Evolutionary conservation across 805 yeast species (phyloP).

Genomic region (Metschnikowia hibisci): DNA sequence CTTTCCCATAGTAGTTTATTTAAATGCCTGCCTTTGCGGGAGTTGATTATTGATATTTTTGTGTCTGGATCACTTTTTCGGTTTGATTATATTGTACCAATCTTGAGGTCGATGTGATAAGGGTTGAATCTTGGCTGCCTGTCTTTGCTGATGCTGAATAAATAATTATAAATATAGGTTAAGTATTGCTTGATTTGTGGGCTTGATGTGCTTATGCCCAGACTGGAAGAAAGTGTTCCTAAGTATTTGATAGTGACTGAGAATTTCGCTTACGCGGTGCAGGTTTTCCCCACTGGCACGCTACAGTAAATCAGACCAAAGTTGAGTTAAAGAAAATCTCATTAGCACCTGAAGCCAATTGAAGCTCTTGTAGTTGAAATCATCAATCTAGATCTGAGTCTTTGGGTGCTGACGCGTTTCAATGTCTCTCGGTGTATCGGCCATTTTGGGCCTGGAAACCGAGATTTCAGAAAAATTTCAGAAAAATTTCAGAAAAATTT

Average conservation of each 20-base stretch:
- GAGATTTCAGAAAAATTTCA: too few species aligned
- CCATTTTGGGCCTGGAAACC: not conserved
- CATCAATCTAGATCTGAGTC: not conserved
- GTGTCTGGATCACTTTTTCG: too few species aligned
- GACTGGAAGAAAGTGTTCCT: too few species aligned
- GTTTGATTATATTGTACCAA: too few species aligned
- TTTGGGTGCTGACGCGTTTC: not conserved
- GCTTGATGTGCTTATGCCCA: too few species aligned
- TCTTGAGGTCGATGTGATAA: too few species aligned
- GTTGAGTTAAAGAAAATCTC: not conserved
- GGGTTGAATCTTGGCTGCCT: too few species aligned
- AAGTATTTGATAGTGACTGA: slow-evolving; percentile 1
- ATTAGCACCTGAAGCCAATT: too few species aligned
- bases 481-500: too few species aligned
- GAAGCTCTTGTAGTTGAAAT: not conserved
- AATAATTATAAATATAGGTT: too few species aligned
- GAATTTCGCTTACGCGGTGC: slow-evolving; percentile 3
- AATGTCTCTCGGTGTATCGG: not conserved
- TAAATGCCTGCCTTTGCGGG: not conserved
- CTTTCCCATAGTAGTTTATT: not conserved
- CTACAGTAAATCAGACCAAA: not conserved
- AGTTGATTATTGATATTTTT: not conserved
- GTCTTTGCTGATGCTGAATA: too few species aligned
- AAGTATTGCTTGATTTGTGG: too few species aligned
- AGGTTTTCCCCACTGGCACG: not conserved